A percentile compares a stretch with the other conserved stretches of the same genome.
Evolutionary conservation across 176 grass and related monocot species (phyloP).

Genomic region (Zizania latifolia): DNA sequence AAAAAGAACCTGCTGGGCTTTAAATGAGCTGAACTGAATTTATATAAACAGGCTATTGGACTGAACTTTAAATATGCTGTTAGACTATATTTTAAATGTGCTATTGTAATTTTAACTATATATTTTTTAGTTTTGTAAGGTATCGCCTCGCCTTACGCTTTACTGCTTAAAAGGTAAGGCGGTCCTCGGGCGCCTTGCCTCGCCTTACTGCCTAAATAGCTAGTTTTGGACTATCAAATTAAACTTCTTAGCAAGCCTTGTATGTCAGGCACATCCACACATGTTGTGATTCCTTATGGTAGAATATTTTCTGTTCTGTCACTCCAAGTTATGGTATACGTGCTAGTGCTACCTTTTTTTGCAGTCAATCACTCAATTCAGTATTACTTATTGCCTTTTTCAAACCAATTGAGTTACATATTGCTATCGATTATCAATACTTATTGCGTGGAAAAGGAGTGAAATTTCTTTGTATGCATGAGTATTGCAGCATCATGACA

Average conservation of each 20-base stretch:
- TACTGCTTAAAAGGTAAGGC: too few relatives aligned
- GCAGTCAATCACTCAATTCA: neutral
- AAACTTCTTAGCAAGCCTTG: neutral
- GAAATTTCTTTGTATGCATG: conserved; percentile 17
- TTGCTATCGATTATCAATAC: neutral
- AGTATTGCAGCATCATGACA: neutral
- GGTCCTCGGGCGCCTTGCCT: too few relatives aligned
- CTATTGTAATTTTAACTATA: too few relatives aligned
- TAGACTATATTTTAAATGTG: too few relatives aligned
- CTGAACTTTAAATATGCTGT: too few relatives aligned
- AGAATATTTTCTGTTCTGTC: conserved; percentile 1
- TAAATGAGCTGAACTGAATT: too few relatives aligned
- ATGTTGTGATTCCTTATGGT: neutral
- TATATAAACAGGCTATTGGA: too few relatives aligned
- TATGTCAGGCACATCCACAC: neutral
- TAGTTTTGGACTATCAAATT: neutral
- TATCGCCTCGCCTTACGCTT: too few relatives aligned
- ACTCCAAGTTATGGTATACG: neutral
- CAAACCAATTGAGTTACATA: neutral
- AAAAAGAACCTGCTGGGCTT: too few relatives aligned
- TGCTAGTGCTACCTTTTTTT: neutral
- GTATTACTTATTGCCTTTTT: neutral
- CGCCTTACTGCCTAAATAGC: too few relatives aligned
- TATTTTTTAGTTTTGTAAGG: too few relatives aligned
- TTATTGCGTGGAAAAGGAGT: neutral